Evolutionary conservation across 2,329 filamentous ascomycete genomes (phyloP).

Genomic region (Clonostachys rhizophaga): DNA sequence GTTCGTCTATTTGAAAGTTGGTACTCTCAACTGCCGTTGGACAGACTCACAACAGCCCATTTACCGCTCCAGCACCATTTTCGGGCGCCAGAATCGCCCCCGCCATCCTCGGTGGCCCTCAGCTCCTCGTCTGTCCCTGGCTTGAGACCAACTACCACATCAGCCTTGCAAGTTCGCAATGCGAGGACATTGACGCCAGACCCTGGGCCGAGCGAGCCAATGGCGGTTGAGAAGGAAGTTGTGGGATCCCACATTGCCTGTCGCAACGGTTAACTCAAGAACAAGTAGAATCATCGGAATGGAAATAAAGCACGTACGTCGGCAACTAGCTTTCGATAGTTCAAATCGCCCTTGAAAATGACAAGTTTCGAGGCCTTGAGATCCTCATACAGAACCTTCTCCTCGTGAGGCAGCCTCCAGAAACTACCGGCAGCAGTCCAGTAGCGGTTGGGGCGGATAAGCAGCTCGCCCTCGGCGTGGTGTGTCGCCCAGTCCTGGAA

Average conservation of each 20-base stretch:
- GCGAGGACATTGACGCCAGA: slow-evolving; percentile 58
- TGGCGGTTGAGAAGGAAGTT: slow-evolving; percentile 57
- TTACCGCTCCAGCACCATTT: slow-evolving; percentile 67
- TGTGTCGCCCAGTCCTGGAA: slow-evolving; percentile 77
- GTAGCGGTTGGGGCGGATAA: slow-evolving; percentile 78
- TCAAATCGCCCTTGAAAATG: slow-evolving; percentile 67
- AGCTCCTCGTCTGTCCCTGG: neutral
- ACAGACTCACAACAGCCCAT: slow-evolving; percentile 53
- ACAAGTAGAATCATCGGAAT: no score
- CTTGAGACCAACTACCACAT: slow-evolving; percentile 49
- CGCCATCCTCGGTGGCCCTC: neutral
- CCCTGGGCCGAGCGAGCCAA: slow-evolving; percentile 53
- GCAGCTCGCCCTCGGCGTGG: slow-evolving; percentile 78
- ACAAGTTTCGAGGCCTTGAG: slow-evolving; percentile 64
- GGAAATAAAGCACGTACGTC: slow-evolving; percentile 27
- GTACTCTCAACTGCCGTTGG: neutral
- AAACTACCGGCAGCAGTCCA: slow-evolving; percentile 88
- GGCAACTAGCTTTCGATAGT: slow-evolving; percentile 62
- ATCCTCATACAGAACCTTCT: slow-evolving; percentile 66
- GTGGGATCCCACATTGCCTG: slow-evolving; percentile 56
- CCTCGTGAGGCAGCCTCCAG: slow-evolving; percentile 74
- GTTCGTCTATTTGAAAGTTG: no score
- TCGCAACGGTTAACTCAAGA: neutral
- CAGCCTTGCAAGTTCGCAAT: slow-evolving; percentile 65
- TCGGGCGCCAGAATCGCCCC: slow-evolving; percentile 22